Base-by-base conservation (phyloP, 495 filamentous ascomycete genomes). In the Xylaria acuta region DNA sequence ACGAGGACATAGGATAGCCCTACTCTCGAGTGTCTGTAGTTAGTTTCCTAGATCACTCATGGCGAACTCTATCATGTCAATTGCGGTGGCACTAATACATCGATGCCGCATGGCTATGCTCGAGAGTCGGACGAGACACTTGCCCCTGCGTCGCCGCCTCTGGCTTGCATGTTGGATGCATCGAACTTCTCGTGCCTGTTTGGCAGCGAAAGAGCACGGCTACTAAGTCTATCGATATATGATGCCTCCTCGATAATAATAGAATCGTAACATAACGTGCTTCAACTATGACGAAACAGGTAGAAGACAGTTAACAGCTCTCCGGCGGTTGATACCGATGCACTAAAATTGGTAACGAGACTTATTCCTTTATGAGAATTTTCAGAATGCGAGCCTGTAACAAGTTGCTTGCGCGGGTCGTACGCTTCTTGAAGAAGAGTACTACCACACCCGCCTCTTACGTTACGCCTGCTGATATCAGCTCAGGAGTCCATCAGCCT, bases 91-190 rank as follows among this genome's bases (percentile, higher is more conserved):
- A 30, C 16, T 32, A 25, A 47, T 47, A 47, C 49, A n/a, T 54
- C 47, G 30, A 67, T 30, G 65, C 64, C 65, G 49, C 36, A 56
- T 14, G 12, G 22, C 49, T 43, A 64, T 6, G 27, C 27, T 43
- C 27, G 16, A 32, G 16, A 38, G 18, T 67, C 9, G n/a, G 56
- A 67, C 5, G 9, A 40, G 49, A 43, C 43, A 18, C 22, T 40
- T 56, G 43, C 64, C 64, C 64, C 64, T 66, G 64, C 64, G 45
- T 66, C 64, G 25, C 32, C 20, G 64, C 64, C 43, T 66, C 64
- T 43, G 38, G 64, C 64, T 45, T 51, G 64, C 64, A 66, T 66
- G 18, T 51, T 30, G 45, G 43, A 45, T 27, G 65, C 34, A 67
- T 16, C 41, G 34, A 51, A 40, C 64, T 66, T 66, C 6, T 45